Evolutionary conservation across 495 filamentous ascomycete genomes (phyloP), one percentile per base, ranked within the genome.

Genomic region (Corynascus novoguineensis): DNA sequence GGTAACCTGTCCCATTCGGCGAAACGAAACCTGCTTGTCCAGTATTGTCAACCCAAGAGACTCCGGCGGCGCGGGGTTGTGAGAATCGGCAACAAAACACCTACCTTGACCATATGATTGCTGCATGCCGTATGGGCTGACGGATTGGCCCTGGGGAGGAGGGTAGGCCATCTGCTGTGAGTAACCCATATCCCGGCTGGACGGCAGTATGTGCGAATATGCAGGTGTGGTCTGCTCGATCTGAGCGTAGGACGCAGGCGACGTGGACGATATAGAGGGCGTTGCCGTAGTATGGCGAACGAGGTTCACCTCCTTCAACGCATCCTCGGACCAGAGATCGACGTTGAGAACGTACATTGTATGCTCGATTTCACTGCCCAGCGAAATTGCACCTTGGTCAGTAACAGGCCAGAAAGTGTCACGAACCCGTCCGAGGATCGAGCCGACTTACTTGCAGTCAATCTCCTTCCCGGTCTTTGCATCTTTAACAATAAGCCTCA

Each of bases 301-400:
- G 34, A 97, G 82, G 67, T 97, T 98, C 54, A 96, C 92, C 77
- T 97, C 93, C 58, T 79, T 84, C n/a, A 79, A 74, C 31, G 86
- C 92, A 44, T 95, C 85, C 45, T 83, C 84, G 54, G 86, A 85
- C 90, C 90, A 97, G 0, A 98, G 76, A 64, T 97, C 95, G 48
- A 97, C 93, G 49, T 88, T 92, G 41, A 96, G 81, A 27, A 98
- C 89, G 68, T 92, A 96, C 74, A 90, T 90, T 24, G 88, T 85
- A 60, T 88, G 88, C 60, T 97, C 90, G 58, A 82, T 79, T 37
- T 81, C 77, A 60, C 79, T 82, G 49, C 38, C 10, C 15, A 5
- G 9, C 1, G 9, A 19, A n/a, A 1, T 40, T 42, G 34, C 19
- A 21, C 45, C 64, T n/a, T 56, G 67, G 70, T 58, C 41, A 60